Evolutionary conservation across 345 rosid genomes (phyloP).

Genomic region (Arabis alpina): DNA sequence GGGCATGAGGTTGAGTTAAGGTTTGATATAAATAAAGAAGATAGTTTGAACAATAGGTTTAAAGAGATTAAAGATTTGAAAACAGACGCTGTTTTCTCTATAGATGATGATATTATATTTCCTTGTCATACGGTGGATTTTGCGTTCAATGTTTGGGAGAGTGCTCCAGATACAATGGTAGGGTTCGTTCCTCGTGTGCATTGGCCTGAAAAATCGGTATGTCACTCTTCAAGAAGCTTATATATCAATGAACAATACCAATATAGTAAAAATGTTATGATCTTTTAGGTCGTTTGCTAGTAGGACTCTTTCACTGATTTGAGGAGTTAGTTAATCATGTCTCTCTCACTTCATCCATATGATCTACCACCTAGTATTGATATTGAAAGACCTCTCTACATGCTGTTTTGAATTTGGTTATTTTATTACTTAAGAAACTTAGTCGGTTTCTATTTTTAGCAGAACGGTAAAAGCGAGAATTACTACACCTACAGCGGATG

Average conservation of each 20-base stretch:
- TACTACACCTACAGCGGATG: constrained; percentile 79
- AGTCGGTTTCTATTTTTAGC: constrained; percentile 36
- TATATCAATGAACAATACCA: constrained; percentile 9
- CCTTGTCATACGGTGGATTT: constrained; percentile 84
- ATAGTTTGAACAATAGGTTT: constrained; percentile 93
- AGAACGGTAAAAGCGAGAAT: constrained; percentile 54
- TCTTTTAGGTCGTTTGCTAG: neutral
- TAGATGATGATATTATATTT: constrained; percentile 91
- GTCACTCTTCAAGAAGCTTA: constrained; percentile 12
- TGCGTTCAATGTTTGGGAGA: constrained; percentile 90
- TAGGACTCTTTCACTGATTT: constrained; percentile 7
- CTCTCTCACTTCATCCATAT: neutral
- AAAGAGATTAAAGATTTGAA: constrained; percentile 79
- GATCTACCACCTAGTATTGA: neutral
- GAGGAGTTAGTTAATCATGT: neutral
- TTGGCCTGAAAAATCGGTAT: constrained; percentile 70
- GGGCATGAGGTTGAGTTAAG: constrained; percentile 58
- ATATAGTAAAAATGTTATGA: neutral
- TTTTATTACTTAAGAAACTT: neutral
- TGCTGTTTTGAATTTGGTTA: constrained; percentile 3
- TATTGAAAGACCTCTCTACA: neutral
- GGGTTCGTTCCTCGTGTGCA: constrained; percentile 94
- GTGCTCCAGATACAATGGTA: constrained; percentile 88
- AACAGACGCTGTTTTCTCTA: constrained; percentile 85
- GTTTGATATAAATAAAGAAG: constrained; percentile 80